phyloP scores from a whole-genome alignment of 2,329 filamentous ascomycete genomes.

The Colletotrichum sp. region DNA sequence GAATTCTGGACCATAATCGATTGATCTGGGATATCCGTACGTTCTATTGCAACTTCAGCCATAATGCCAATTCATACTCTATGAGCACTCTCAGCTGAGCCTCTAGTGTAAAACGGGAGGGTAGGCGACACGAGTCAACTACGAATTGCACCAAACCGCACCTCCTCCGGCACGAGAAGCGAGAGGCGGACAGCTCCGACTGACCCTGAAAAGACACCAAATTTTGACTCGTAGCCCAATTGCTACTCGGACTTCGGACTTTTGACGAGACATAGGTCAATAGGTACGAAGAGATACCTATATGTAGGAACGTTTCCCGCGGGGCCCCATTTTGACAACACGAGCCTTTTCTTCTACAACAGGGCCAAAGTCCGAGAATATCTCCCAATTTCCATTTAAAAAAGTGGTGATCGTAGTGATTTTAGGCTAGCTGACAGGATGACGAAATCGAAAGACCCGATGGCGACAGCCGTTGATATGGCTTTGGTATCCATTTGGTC shows the following conservation, averaged over 20 bases:
- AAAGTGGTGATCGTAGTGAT: neutral
- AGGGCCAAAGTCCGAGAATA: neutral
- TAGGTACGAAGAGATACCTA: neutral
- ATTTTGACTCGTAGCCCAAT: neutral
- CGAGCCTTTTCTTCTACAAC: neutral
- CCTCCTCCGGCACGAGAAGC: neutral
- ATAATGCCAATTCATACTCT: neutral
- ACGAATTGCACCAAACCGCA: neutral
- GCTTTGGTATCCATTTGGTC: neutral
- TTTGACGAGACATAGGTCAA: neutral
- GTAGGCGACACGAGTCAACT: neutral
- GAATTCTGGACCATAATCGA: neutral
- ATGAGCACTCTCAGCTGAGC: neutral
- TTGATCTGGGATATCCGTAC: neutral
- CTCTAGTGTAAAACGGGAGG: neutral
- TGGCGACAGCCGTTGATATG: slow-evolving; percentile 1
- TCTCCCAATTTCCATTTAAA: neutral
- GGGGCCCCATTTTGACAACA: neutral
- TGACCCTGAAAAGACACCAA: neutral
- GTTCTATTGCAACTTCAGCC: neutral
- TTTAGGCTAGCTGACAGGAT: neutral
- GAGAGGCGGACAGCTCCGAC: neutral
- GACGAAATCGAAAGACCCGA: slow-evolving; percentile 6
- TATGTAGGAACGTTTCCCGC: neutral
- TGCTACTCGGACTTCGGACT: neutral